Percentiles rank a stretch among this genome's conserved stretches.
Evolutionary conservation across 768 basidiomycete species (phyloP).

Genomic region (Tricholoma sp.): DNA sequence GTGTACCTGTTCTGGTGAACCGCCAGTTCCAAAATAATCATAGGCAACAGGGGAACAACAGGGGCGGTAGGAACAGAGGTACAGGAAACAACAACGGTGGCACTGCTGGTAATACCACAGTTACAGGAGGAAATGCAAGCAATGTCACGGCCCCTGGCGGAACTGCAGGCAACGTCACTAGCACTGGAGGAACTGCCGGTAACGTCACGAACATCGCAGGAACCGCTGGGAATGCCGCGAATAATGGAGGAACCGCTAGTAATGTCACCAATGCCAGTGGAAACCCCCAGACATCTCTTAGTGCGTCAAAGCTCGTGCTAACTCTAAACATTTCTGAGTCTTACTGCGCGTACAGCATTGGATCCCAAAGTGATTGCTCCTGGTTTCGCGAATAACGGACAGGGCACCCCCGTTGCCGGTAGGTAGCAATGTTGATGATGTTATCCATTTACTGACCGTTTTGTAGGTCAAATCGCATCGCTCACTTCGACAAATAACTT

Average conservation of each 20-base stretch:
- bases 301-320: conserved; percentile 16
- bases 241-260: conserved; percentile 1
- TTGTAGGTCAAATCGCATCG: conserved; percentile 41
- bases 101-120: not conserved
- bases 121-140: not conserved
- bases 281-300: conserved; percentile 42
- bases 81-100: conserved; percentile 2
- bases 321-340: not conserved
- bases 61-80: conserved; percentile 12
- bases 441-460: conserved; percentile 12
- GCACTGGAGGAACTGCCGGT: conserved; percentile 1
- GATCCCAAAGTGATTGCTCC: conserved; percentile 45
- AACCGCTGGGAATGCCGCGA: not conserved
- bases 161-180: not conserved
- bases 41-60: conserved; percentile 13
- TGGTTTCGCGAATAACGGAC: conserved; percentile 48
- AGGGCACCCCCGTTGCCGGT: conserved; percentile 34
- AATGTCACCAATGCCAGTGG: conserved; percentile 10
- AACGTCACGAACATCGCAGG: conserved; percentile 2
- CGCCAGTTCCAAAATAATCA: conserved; percentile 9
- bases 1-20: conserved; percentile 18
- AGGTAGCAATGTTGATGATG: conserved; percentile 11
- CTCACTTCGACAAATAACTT: conserved; percentile 56
- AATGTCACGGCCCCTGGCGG: not conserved
- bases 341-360: conserved; percentile 33